phyloP scores from a whole-genome alignment of 495 filamentous ascomycete species.

The Aspergillus hancockii region DNA sequence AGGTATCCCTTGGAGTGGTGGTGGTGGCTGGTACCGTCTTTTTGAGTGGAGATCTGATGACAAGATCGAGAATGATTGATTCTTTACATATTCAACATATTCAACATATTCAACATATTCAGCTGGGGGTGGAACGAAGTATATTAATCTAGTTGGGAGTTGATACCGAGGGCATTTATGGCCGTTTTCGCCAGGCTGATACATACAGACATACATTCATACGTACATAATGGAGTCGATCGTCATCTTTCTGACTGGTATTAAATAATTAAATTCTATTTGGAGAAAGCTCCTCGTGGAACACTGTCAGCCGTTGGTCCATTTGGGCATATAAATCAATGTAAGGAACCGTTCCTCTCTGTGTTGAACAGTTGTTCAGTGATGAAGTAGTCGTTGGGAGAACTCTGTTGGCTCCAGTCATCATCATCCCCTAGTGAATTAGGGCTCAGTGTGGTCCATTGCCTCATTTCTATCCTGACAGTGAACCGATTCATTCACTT shows the following conservation, averaged over 20 bases:
- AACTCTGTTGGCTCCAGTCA: conserved; percentile 4
- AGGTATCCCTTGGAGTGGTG: not conserved
- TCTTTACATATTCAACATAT: not conserved
- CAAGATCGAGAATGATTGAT: not conserved
- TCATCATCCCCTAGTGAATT: not conserved
- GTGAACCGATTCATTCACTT: not conserved
- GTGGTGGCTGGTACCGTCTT: not conserved
- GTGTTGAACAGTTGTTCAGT: conserved; percentile 1
- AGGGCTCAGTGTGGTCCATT: not conserved
- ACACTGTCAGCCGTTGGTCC: not conserved
- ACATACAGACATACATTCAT: not conserved
- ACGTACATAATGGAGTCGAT: not conserved
- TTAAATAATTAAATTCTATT: not conserved
- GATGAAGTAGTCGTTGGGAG: conserved; percentile 1
- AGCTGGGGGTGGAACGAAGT: not conserved
- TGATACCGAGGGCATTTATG: not conserved
- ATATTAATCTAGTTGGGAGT: not conserved
- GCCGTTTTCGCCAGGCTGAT: not conserved
- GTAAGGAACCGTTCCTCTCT: conserved; percentile 1
- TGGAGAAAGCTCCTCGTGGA: not conserved
- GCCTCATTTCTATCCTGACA: not conserved
- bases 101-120: no score
- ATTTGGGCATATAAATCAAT: not conserved
- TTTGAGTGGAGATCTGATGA: not conserved
- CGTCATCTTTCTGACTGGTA: conserved; percentile 1